Base-by-base conservation (phyloP, 805 yeast species). In the Diddensiella santjacobensis region DNA sequence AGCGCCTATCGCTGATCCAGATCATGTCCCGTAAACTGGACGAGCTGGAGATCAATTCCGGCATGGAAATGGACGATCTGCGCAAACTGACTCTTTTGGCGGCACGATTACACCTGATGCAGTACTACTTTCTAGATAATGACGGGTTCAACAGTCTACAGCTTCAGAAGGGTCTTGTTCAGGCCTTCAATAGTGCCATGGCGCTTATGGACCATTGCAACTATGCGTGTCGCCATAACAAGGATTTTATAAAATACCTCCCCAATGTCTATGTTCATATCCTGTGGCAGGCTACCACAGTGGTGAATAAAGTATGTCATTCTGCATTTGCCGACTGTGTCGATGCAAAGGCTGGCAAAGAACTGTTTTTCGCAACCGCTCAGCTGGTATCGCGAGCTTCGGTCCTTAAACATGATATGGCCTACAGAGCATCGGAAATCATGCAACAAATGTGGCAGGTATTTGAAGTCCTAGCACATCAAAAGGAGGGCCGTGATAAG, bases 381-480 rank as follows among this genome's bases (percentile, higher is more conserved):
- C 62, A 60, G 37, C 58, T 86, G 40, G 81, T 93, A 1, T 77
- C 81, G 49, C 80, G 80, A 51, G 95, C 96, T 0, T 87, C 96
- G 0, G 83, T 91, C 23, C 71, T 87, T 58, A 88, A 88, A 58
- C 93, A 90, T 67, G 99, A 91, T 62, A 82, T 93, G 74, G 87
- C 97, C 0, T 87, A 87, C 63, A 77, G 98, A 55, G 86, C 96
- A 0, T 82, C 95, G 40, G 96, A 96, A 5, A 88, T 93, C 50
- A 87, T 93, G 93, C 78, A 85, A 59, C 89, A 89, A 61, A 83
- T 89, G 72, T 91, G 99, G 99, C 87, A 84, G 51, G 72, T 89
- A 50, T 86, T 86, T 65, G 78, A 83, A 44, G 75, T 83, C 3
- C 69, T 89, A 56, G 78, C 81, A 54, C 82, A 78, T 37, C 79